Percentiles rank a stretch among this genome's conserved stretches.
These are phyloP conservation scores for Takashimella koratensis DNA, from an alignment of 1,284 basidiomycete genomes.

Conservation along the genomic window DNA sequence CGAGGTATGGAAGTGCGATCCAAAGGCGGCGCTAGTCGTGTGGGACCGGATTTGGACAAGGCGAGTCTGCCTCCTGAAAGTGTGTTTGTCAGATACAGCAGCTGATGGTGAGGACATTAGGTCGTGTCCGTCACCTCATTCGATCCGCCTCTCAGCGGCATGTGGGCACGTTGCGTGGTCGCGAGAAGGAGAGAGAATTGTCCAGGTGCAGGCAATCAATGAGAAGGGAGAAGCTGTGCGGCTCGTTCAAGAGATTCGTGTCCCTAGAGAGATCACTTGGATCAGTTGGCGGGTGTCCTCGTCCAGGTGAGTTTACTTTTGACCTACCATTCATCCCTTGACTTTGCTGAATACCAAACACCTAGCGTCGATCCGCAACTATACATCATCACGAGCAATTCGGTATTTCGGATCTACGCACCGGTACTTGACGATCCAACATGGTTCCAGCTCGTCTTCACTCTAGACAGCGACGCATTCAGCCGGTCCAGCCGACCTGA, in stretches of 20 bases:
- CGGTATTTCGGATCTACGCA: conserved; percentile 68
- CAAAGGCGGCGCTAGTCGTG: conserved; percentile 32
- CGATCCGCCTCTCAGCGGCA: background rate
- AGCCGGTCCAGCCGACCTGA: conserved; percentile 58
- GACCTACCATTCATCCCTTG: conserved; percentile 1
- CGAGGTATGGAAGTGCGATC: conserved; percentile 37
- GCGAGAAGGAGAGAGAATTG: conserved; percentile 15
- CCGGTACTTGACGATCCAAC: conserved; percentile 82
- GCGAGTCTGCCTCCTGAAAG: conserved; percentile 8
- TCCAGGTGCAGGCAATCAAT: conserved; percentile 25
- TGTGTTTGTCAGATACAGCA: background rate
- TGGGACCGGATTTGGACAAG: conserved; percentile 42
- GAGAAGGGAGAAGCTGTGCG: conserved; percentile 19
- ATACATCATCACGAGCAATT: conserved; percentile 40
- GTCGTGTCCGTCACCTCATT: conserved; percentile 14
- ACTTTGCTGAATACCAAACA: conserved; percentile 1
- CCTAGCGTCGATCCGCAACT: conserved; percentile 41
- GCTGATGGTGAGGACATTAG: background rate
- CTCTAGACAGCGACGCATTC: conserved; percentile 58
- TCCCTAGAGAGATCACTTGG: conserved; percentile 41
- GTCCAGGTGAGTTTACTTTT: conserved; percentile 17
- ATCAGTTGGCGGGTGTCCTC: conserved; percentile 37
- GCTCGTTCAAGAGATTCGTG: conserved; percentile 36
- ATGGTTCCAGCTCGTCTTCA: conserved; percentile 74
- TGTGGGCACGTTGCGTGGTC: background rate